These are phyloP conservation scores for Myriosclerotinia curreyana DNA, from an alignment of 2,329 filamentous ascomycete genomes.

Conservation along the genomic window DNA sequence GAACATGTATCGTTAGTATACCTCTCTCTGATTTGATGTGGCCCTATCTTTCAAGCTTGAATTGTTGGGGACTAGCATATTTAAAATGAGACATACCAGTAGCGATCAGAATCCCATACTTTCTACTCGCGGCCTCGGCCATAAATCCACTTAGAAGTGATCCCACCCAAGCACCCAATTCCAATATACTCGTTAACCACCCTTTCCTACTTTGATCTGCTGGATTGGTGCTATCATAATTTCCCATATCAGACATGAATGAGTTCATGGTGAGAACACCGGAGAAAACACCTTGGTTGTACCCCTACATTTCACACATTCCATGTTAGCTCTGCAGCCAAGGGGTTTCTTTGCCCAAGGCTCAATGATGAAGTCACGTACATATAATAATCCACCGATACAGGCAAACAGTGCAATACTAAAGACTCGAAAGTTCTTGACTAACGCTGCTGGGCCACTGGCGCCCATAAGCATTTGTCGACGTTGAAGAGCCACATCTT, in stretches of 20 bases:
- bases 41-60: background rate
- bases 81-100: constrained; percentile 41
- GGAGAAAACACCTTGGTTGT: constrained; percentile 76
- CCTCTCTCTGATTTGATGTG: background rate
- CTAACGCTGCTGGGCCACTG: constrained; percentile 50
- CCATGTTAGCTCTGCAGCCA: background rate
- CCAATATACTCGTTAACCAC: constrained; percentile 65
- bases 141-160: constrained; percentile 66
- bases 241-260: constrained; percentile 54
- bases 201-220: constrained; percentile 55
- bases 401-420: constrained; percentile 60
- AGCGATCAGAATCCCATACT: constrained; percentile 66
- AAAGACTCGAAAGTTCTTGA: constrained; percentile 60
- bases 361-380: constrained; percentile 16
- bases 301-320: constrained; percentile 43
- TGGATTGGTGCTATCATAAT: constrained; percentile 48
- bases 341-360: background rate
- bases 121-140: constrained; percentile 67
- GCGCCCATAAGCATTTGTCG: constrained; percentile 54
- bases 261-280: constrained; percentile 60
- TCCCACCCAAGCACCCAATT: constrained; percentile 76
- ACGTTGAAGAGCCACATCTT: constrained; percentile 52
- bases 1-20: background rate
- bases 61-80: background rate
- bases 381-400: constrained; percentile 56